Conservation (phyloP, 2,329 filamentous ascomycete species). For the Colletotrichum melonis region DNA sequence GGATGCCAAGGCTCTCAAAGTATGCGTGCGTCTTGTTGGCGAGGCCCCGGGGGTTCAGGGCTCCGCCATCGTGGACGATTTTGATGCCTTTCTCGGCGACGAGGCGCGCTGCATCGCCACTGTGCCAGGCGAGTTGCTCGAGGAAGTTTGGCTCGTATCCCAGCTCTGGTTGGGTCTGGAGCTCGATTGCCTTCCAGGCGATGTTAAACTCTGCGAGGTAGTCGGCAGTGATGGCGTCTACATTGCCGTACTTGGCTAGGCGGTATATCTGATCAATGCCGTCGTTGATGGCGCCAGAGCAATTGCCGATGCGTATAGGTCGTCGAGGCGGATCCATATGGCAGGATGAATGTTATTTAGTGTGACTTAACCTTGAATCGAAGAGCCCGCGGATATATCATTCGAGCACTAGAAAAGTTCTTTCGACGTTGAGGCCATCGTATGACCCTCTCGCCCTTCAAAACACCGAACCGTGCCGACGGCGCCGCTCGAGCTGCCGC, state of each 20-base stretch:
- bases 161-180: slow-evolving; percentile 46
- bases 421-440: slow-evolving; percentile 9
- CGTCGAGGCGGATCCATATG: slow-evolving; percentile 28
- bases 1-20: slow-evolving; percentile 41
- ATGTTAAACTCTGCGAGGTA: slow-evolving; percentile 62
- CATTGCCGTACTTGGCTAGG: slow-evolving; percentile 39
- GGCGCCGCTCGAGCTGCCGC: neutral
- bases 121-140: slow-evolving; percentile 53
- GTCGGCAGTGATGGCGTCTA: slow-evolving; percentile 53
- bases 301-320: slow-evolving; percentile 48
- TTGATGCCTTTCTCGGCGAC: slow-evolving; percentile 60
- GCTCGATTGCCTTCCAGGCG: slow-evolving; percentile 52
- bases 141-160: slow-evolving; percentile 52
- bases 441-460: neutral
- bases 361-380: too few relatives aligned
- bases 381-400: neutral
- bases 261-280: slow-evolving; percentile 42
- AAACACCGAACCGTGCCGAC: neutral
- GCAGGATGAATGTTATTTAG: neutral
- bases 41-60: slow-evolving; percentile 63
- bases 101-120: slow-evolving; percentile 50
- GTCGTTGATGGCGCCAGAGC: slow-evolving; percentile 43
- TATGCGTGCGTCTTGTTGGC: slow-evolving; percentile 49
- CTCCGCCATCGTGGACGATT: slow-evolving; percentile 67
- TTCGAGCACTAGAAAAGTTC: neutral